Base-by-base conservation (phyloP, 2,329 filamentous ascomycete genomes). In the Microsporum audouinii region DNA sequence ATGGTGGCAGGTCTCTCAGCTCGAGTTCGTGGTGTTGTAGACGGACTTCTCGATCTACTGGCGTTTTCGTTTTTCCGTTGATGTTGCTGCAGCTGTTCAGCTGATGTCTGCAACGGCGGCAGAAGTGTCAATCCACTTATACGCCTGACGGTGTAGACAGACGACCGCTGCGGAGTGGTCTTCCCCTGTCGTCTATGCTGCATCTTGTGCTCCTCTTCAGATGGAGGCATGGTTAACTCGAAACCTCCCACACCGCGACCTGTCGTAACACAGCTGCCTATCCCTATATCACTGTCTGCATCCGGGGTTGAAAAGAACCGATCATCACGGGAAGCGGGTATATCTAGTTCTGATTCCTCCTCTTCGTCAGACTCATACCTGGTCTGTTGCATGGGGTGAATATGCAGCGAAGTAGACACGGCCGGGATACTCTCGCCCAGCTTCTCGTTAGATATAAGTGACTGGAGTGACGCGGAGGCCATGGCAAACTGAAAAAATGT, bases 331-430 rank as follows among this genome's bases (percentile, higher is more conserved):
- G 27, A 53, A 29, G 61, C 39, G 23, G 43, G 31, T 41, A 57
- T 57, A 39, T 66, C 65, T 1, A 60, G 29, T 55, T 65, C 65
- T 33, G 64, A 66, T 33, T 64, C 53, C 36, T 66, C 63, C 38
- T 66, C 65, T 34, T 66, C 65, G 14, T 65, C 64, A 1, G 65
- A 65, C 60, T 66, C 64, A 45, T 66, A 66, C 56, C 58, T 59
- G 38, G 23, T 62, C 17, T 59, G 53, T 39, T 59, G 58, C n/a
- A 17, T 7, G 14, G 57, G 57, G 38, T 59, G 43, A 47, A 31
- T 43, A 41, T 61, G 57, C 60, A 63, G n/a, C 2, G 34, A 34
- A 29, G 36, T 14, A 38, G 55, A 12, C 14, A 33, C 38, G 2
- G 17, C 23, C 34, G 38, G 33, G 31, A 34, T 53, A 10, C 17